Percentiles rank a stretch among this genome's conserved stretches.
phyloP scores from a whole-genome alignment of 176 grass and related monocot genomes.

The Oryza longistaminata region DNA sequence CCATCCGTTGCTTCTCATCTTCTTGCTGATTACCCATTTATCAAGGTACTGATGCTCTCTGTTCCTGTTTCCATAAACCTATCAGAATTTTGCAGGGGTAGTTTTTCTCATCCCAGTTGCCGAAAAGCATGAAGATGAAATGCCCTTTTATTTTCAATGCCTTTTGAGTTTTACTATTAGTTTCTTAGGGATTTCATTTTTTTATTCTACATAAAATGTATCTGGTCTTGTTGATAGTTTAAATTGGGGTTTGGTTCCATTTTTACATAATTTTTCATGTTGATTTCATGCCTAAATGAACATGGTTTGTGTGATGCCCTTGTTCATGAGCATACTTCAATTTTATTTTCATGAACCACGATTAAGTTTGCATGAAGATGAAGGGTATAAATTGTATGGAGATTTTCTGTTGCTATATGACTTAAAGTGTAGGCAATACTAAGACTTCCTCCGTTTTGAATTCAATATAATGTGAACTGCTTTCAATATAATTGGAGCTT shows the following conservation, averaged over 20 bases:
- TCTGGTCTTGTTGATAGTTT: neutral
- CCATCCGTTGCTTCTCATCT: slow-evolving; percentile 65
- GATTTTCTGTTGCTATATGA: neutral
- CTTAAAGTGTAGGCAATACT: neutral
- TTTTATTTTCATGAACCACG: neutral
- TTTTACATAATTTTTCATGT: neutral
- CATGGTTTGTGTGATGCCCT: neutral
- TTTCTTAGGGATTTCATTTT: neutral
- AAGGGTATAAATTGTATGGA: neutral
- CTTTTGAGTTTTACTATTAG: neutral
- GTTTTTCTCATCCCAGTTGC: slow-evolving; percentile 2
- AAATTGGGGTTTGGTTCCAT: neutral
- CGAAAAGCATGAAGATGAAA: too few relatives aligned
- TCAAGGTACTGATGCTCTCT: slow-evolving; percentile 53
- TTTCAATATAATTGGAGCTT: neutral
- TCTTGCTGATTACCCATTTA: slow-evolving; percentile 73
- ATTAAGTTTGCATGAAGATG: neutral
- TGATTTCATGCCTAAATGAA: neutral
- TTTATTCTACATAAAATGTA: neutral
- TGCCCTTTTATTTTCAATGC: neutral
- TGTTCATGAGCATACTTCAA: neutral
- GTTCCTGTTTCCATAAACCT: slow-evolving; percentile 23
- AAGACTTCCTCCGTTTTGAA: neutral
- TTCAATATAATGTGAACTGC: neutral
- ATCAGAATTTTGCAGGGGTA: neutral